A percentile compares a stretch with the other conserved stretches of the same genome.
These are phyloP conservation scores for Tanacetum coccineum DNA, from an alignment of 129 eudicot species.

Conservation along the genomic window DNA sequence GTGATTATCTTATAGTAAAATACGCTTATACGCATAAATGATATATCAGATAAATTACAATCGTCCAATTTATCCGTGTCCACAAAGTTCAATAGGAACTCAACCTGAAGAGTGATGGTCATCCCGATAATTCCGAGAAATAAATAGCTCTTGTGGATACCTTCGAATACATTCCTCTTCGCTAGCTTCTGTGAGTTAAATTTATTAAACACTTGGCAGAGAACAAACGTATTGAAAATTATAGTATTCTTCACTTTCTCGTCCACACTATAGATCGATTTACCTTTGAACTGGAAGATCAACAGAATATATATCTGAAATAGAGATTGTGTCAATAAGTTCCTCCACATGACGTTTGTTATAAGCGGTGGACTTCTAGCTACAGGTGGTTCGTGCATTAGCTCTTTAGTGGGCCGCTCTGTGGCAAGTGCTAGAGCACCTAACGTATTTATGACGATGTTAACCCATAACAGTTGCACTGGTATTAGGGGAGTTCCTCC, in stretches of 20 bases:
- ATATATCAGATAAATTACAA: no score
- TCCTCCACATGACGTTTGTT: slow-evolving; percentile 64
- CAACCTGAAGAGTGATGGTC: slow-evolving; percentile 38
- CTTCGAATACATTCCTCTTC: slow-evolving; percentile 44
- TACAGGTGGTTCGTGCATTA: slow-evolving; percentile 33
- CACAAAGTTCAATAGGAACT: slow-evolving; percentile 38
- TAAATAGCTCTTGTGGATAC: slow-evolving; percentile 36
- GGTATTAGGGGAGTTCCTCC: slow-evolving; percentile 48
- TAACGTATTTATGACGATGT: slow-evolving; percentile 46
- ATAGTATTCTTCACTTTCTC: slow-evolving; percentile 34
- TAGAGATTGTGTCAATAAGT: slow-evolving; percentile 26
- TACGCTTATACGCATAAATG: no score
- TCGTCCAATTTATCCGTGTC: slow-evolving; percentile 37
- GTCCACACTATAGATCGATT: slow-evolving; percentile 22
- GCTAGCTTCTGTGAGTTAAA: slow-evolving; percentile 47
- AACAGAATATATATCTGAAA: background rate
- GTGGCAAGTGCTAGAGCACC: slow-evolving; percentile 51
- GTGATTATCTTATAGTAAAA: no score
- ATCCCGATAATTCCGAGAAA: slow-evolving; percentile 42
- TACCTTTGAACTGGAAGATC: slow-evolving; percentile 40
- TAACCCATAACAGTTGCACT: slow-evolving; percentile 52
- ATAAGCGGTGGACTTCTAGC: slow-evolving; percentile 38
- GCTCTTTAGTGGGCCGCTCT: slow-evolving; percentile 34
- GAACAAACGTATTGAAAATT: slow-evolving; percentile 46
- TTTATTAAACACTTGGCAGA: slow-evolving; percentile 50